Percentiles rank a stretch among this genome's conserved stretches.
Conservation (phyloP, 108 stramenopile genomes). For the Pseudonitzschia multiseries region DNA sequence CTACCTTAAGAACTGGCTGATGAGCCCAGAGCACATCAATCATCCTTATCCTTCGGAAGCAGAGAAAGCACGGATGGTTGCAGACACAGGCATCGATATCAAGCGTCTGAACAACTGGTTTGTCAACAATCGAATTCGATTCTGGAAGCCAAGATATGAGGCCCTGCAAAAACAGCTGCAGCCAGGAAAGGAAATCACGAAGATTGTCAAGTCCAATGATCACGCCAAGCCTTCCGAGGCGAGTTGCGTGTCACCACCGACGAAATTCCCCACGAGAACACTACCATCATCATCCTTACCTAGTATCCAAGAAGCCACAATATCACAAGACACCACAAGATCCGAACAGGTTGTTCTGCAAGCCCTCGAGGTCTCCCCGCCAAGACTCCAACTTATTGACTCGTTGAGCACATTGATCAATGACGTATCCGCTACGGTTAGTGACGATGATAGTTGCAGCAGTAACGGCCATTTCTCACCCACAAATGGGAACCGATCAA, state of each 20-base stretch:
- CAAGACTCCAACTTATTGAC: neutral
- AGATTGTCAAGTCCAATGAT: neutral
- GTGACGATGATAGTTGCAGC: conserved; percentile 13
- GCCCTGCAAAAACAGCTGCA: conserved; percentile 24
- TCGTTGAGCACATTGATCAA: neutral
- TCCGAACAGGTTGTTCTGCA: neutral
- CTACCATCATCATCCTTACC: neutral
- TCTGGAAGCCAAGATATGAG: conserved; percentile 66
- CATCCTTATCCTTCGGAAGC: conserved; percentile 86
- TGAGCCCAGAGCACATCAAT: conserved; percentile 73
- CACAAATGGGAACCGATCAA: neutral
- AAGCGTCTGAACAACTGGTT: conserved; percentile 88
- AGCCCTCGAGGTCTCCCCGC: neutral
- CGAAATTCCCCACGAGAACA: neutral
- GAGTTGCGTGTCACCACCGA: neutral
- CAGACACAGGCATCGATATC: conserved; percentile 77
- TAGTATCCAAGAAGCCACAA: neutral
- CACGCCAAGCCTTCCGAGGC: neutral
- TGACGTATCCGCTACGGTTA: neutral
- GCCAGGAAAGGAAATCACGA: neutral
- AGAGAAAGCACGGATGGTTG: conserved; percentile 75
- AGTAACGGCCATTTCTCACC: neutral
- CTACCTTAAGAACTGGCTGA: conserved; percentile 81
- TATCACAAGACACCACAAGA: neutral
- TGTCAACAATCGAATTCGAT: conserved; percentile 80